A percentile compares a stretch with the other conserved stretches of the same genome.
phyloP scores from a whole-genome alignment of 345 rosid species.

The Gossypium stocksii region DNA sequence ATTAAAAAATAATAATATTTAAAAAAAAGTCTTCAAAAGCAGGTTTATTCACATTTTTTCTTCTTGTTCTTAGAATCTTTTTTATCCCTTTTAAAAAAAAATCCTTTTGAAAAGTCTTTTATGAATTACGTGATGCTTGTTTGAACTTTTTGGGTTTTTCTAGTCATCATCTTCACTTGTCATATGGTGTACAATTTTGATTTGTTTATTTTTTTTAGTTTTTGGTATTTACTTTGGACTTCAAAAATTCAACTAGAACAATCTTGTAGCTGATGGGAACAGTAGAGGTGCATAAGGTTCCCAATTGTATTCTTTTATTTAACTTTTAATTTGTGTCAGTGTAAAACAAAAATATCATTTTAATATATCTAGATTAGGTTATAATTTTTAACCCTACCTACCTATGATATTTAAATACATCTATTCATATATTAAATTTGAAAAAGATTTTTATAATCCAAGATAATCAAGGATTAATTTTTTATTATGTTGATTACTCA shows the following conservation, averaged over 20 bases:
- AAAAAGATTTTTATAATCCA: too few species aligned
- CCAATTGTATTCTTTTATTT: too few species aligned
- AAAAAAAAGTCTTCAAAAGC: conserved; percentile 15
- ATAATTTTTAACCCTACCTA: background rate
- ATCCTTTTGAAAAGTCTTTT: conserved; percentile 12
- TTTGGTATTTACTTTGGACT: background rate
- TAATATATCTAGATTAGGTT: background rate
- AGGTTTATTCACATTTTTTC: conserved; percentile 15
- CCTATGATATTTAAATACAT: background rate
- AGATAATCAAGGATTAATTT: too few species aligned
- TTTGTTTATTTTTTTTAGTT: too few species aligned
- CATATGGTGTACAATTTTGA: background rate
- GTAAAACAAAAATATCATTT: background rate
- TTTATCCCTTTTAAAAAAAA: background rate
- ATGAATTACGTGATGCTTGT: conserved; percentile 8
- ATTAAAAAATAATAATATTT: too few species aligned
- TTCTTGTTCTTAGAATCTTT: conserved; percentile 11
- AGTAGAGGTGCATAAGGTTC: too few species aligned
- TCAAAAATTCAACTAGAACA: conserved; percentile 6
- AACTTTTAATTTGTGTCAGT: background rate
- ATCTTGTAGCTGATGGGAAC: too few species aligned
- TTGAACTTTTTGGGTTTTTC: background rate
- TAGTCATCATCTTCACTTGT: background rate
- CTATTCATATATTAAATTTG: background rate
- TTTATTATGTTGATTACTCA: too few species aligned